Percentiles rank a stretch among this genome's conserved stretches.
Evolutionary conservation across 306 rosid genomes (phyloP).

Genomic region (Albizia julibrissin): DNA sequence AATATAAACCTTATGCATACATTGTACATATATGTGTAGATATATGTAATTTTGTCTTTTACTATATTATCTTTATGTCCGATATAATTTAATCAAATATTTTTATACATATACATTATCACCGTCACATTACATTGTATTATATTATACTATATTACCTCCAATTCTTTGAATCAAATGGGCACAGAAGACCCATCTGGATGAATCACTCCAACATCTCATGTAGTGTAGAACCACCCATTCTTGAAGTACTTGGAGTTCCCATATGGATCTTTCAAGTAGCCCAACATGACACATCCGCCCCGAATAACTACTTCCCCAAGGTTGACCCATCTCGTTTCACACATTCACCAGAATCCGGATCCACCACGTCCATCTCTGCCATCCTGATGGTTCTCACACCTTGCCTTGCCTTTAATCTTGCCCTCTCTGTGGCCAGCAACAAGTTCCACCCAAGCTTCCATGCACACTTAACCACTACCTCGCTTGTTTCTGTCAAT

Average conservation of each 20-base stretch:
- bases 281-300: conserved; percentile 60
- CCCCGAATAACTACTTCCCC: conserved; percentile 73
- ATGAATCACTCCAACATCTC: too few species aligned
- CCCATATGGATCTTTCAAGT: conserved; percentile 55
- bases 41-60: too few species aligned
- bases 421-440: conserved; percentile 62
- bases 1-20: too few species aligned
- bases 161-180: too few species aligned
- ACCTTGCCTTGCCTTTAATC: conserved; percentile 74
- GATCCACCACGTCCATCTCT: conserved; percentile 54
- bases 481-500: conserved; percentile 54
- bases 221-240: conserved; percentile 49
- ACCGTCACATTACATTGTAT: too few species aligned
- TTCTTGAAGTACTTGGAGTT: conserved; percentile 40
- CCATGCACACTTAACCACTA: conserved; percentile 69
- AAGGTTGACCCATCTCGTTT: conserved; percentile 42
- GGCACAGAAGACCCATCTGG: too few species aligned
- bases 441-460: conserved; percentile 59
- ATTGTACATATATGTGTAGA: too few species aligned
- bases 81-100: too few species aligned
- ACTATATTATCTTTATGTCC: too few species aligned
- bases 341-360: conserved; percentile 37
- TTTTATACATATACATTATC: too few species aligned
- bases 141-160: too few species aligned
- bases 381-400: conserved; percentile 51